Base-by-base conservation (phyloP, 2,329 filamentous ascomycete species). In the Annulohypoxylon truncatum region DNA sequence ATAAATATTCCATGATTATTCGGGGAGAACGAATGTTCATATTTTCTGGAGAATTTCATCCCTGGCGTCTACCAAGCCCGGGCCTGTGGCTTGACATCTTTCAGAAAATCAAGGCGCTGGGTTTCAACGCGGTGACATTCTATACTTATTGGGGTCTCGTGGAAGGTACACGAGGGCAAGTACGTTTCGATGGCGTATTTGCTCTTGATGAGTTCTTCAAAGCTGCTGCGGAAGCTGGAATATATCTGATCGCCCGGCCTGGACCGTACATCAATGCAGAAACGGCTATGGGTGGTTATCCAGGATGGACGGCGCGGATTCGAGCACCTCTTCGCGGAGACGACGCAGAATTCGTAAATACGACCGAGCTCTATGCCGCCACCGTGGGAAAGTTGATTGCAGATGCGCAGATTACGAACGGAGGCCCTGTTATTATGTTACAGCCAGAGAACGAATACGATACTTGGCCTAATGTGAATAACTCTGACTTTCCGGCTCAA, bases 221-320 rank as follows among this genome's bases (percentile, higher is more conserved):
- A 10, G 92, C 91, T 3, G 92, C 92, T 0, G 83, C 84, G n/a
- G 79, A 90, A 68, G 89, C 91, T 10, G 92, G 92, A 0, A 87
- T 96, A 42, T 95, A 92, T 72, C 82, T 96, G 0, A 83, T 95
- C 61, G 91, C 92, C 24, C 81, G 86, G 0, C 89, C 89, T 0
- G 89, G 90, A 0, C 89, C 90, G 0, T 92, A 93, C 53, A 92
- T 94, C 79, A 93, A 94, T 72, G 92, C 91, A 0, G 92, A 95
- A 76, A 87, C 83, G 0, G 88, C 86, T 3, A 91, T 91, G 0
- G 92, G 92, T 58, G 92, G 92, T 0, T 94, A 92, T 68, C 92
- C 92, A 0, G 92, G 92, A 0, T 95, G 92, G 92, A 76, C 94
- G n/a, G 88, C 91, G 74, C 83, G 90, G 12, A 79, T 90, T 13